Conservation (phyloP, 1,139 yeast species). For the Diutina scorzettiae region DNA sequence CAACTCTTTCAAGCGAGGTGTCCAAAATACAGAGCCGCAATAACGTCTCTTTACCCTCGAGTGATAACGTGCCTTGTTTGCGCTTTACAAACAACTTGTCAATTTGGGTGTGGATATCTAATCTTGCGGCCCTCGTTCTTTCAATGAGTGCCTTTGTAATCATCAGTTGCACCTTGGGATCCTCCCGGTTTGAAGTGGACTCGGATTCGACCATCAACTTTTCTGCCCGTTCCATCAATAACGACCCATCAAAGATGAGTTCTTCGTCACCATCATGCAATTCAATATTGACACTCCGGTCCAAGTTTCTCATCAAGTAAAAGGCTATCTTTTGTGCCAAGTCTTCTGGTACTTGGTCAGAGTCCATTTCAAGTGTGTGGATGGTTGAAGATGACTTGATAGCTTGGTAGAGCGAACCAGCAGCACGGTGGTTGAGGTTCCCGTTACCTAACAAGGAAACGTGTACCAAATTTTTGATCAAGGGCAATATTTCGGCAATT, state of each 20-base stretch:
- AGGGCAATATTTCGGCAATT: conserved; percentile 58
- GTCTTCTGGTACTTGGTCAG: conserved; percentile 53
- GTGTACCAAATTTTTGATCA: conserved; percentile 59
- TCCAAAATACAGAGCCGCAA: conserved; percentile 33
- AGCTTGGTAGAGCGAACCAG: conserved; percentile 61
- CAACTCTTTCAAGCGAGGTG: conserved; percentile 31
- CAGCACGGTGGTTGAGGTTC: conserved; percentile 42
- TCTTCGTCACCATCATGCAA: conserved; percentile 23
- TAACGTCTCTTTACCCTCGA: conserved; percentile 34
- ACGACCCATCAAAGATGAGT: conserved; percentile 35
- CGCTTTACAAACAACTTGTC: conserved; percentile 28
- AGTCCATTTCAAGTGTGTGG: conserved; percentile 63
- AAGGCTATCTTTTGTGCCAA: conserved; percentile 70
- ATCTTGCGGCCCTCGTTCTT: conserved; percentile 29
- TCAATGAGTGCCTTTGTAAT: conserved; percentile 17
- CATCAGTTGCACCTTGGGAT: conserved; percentile 23
- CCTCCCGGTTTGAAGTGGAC: conserved; percentile 19
- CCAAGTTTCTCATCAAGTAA: conserved; percentile 77
- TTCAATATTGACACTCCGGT: conserved; percentile 38
- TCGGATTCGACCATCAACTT: conserved; percentile 30
- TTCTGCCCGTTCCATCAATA: conserved; percentile 53
- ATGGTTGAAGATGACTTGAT: conserved; percentile 53
- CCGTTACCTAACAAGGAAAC: conserved; percentile 63
- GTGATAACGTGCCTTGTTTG: conserved; percentile 24
- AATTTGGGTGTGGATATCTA: conserved; percentile 29